Base-by-base conservation (phyloP, 2,329 filamentous ascomycete genomes). In the Aspergillus floridensis region DNA sequence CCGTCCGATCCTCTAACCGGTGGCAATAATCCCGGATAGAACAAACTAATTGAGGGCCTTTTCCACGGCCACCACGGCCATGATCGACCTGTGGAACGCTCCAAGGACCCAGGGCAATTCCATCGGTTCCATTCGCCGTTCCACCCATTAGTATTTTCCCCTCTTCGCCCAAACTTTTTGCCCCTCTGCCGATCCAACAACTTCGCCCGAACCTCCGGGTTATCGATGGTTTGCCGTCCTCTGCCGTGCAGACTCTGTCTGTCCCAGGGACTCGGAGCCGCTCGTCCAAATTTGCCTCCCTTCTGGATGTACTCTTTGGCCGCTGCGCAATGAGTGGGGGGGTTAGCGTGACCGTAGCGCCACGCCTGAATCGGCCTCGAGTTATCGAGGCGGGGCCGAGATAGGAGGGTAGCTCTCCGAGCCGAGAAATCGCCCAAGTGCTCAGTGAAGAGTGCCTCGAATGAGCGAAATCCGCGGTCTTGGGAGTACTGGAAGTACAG, bases 31-130 rank as follows among this genome's bases (percentile, higher is more conserved):
- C 5, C 50, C 41, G 21, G 46, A 54, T 35, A 53, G 38, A n/a
- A 44, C 38, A 44, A 57, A 54, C 16, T n/a, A 46, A 32, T 41
- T 48, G 31, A 31, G 14, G 46, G 50, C 56, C 60, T 49, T 59
- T 55, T 54, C 53, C 41, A 55, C 41, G 51, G 44, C 46, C 21
- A 46, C 53, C 41, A 55, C 41, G 51, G 44, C 46, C 21, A 46
- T 52, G 60, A 62, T 60, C 58, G 55, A 58, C 59, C 60, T 49
- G 59, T 63, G 61, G 61, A 61, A 63, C 61, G n/a, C 26, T 26
- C 55, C 50, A 32, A 24, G 41, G 26, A 24, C 35, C 44, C 53
- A 50, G 24, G 31, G 24, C 26, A 16, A 21, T 14, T 21, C 38
- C 10, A 16, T 21, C 35, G 14, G 21, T 52, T 5, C 56, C 41